Base-by-base conservation (phyloP, 108 stramenopile species). In the Cylindrotheca fusiformis region DNA sequence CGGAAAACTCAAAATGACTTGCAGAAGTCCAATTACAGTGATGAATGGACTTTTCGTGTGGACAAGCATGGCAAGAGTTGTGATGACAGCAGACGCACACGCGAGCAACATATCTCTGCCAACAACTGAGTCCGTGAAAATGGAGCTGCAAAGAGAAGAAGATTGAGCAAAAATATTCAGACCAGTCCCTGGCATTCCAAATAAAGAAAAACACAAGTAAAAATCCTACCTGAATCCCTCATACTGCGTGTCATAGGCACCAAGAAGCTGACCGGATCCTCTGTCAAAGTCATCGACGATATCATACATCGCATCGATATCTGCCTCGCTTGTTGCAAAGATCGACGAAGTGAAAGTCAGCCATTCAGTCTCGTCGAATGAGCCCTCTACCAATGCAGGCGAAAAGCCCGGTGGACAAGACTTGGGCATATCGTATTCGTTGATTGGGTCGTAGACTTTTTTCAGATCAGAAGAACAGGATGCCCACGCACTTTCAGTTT, bases 21-120 rank as follows among this genome's bases (percentile, higher is more conserved):
- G 83, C 4, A 80, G 46, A 5, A 80, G 36, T 12, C 83, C 83
- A 33, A 80, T 46, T 21, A 69, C 36, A 18, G 76, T 75, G 29
- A 84, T 31, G n/a, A 74, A 75, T 36, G 74, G 83, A 55, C 68
- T 70, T 51, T 67, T 47, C 0, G 79, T 84, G 56, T 84, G 83
- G 14, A 84, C 69, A 4, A 84, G 26, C 54, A 84, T 75, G 21
- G 76, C 79, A 3, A 75, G 10, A 26, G 68, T 44, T 12, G 72
- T 72, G 44, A 80, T 68, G 25, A 76, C 29, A 22, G 76, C 69
- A 5, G 69, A 72, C 23, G 60, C 79, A 20, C 55, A 27, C 19
- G 79, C 78, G 53, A 83, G 32, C 22, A 58, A 23, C 79, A 80
- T 80, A 32, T 84, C 83, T 17, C 44, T 29, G 10, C 44, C 56